Percentiles rank a stretch among this genome's conserved stretches.
These are phyloP conservation scores for Ploettnerulaceae sp. DNA, from an alignment of 2,329 filamentous ascomycete species.

Conservation along the genomic window DNA sequence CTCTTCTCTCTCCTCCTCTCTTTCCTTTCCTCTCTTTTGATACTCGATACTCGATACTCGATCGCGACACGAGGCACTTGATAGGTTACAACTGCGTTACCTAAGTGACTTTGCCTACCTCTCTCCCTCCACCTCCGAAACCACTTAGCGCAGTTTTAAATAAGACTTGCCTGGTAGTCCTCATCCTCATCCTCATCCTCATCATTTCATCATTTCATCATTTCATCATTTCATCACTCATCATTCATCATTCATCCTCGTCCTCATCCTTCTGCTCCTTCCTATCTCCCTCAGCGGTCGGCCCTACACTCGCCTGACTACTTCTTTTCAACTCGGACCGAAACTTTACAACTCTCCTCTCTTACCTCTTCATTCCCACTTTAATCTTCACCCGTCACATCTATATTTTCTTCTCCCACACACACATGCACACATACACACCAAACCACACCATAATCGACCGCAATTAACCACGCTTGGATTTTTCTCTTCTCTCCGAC, in stretches of 20 bases:
- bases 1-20: neutral
- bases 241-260: neutral
- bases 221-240: neutral
- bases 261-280: neutral
- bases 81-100: conserved; percentile 9
- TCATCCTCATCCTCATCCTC: neutral
- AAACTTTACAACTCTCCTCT: conserved; percentile 4
- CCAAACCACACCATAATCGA: no score
- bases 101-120: no score
- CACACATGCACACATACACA: no score
- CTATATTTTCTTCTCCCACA: no score
- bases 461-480: no score
- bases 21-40: no score
- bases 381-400: conserved; percentile 3
- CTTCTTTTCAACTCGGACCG: conserved; percentile 2
- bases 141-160: conserved; percentile 22
- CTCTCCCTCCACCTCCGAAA: conserved; percentile 12
- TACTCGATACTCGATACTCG: no score
- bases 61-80: conserved; percentile 5
- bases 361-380: neutral
- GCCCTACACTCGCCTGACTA: conserved; percentile 8
- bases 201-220: conserved; percentile 3
- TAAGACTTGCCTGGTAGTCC: conserved; percentile 10
- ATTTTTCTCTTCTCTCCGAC: no score
- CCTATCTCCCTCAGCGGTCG: conserved; percentile 1